These are phyloP conservation scores for Suillus decipiens DNA, from an alignment of 768 basidiomycete species.

Conservation along the genomic window DNA sequence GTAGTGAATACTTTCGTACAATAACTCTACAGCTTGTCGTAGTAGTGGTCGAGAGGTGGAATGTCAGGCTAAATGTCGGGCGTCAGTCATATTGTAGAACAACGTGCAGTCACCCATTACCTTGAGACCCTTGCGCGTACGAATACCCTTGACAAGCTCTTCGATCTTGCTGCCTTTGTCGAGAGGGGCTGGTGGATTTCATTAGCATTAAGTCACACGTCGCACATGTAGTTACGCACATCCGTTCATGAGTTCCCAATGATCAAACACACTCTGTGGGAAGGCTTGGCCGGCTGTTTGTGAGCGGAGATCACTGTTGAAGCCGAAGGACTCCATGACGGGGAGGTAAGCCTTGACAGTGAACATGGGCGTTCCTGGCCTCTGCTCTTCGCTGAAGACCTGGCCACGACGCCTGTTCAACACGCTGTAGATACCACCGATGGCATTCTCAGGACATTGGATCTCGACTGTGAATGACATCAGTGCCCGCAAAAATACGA, in stretches of 20 bases:
- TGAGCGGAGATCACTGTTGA: conserved; percentile 94
- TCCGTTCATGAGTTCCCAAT: conserved; percentile 86
- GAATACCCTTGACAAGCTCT: conserved; percentile 78
- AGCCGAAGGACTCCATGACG: conserved; percentile 92
- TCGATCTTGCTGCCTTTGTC: conserved; percentile 94
- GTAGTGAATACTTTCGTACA: conserved; percentile 12
- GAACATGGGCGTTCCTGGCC: conserved; percentile 98
- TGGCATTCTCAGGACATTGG: conserved; percentile 95
- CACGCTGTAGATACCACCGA: conserved; percentile 94
- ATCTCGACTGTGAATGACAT: conserved; percentile 73
- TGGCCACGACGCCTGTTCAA: conserved; percentile 98
- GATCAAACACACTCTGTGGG: conserved; percentile 94
- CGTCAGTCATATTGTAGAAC: conserved; percentile 3
- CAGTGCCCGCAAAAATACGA: conserved; percentile 10
- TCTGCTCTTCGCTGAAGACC: conserved; percentile 97
- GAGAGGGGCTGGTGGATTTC: conserved; percentile 54
- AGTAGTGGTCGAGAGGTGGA: conserved; percentile 84
- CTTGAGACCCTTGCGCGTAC: conserved; percentile 95
- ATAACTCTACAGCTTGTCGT: conserved; percentile 79
- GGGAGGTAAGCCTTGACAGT: conserved; percentile 97
- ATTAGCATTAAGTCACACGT: conserved; percentile 8
- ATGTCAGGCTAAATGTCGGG: conserved; percentile 71
- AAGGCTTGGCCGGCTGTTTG: conserved; percentile 97
- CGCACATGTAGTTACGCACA: conserved; percentile 46
- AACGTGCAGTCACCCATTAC: conserved; percentile 34